phyloP scores from a whole-genome alignment of 2,329 filamentous ascomycete genomes.

The Aspergillus uvarum region DNA sequence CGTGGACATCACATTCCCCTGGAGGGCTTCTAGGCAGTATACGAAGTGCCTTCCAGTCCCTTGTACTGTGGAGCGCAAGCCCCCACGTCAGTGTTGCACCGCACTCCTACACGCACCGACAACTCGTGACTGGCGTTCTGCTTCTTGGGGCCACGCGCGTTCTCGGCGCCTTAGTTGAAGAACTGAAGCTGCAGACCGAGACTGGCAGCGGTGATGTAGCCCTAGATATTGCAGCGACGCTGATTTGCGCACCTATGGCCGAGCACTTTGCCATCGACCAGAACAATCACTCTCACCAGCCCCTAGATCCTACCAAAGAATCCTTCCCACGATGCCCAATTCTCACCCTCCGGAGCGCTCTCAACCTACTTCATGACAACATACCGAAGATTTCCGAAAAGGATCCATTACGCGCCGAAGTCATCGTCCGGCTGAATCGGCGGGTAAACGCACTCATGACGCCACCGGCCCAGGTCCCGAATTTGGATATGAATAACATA shows the following conservation, averaged over 20 bases:
- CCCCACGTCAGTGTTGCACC: constrained; percentile 54
- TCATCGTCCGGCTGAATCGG: constrained; percentile 47
- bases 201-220: constrained; percentile 42
- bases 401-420: constrained; percentile 45
- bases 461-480: constrained; percentile 40
- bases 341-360: constrained; percentile 44
- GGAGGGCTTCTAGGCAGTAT: constrained; percentile 51
- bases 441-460: constrained; percentile 44
- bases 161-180: constrained; percentile 40
- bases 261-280: constrained; percentile 43
- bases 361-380: constrained; percentile 39
- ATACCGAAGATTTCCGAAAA: constrained; percentile 44
- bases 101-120: constrained; percentile 56
- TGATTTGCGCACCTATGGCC: constrained; percentile 43
- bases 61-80: constrained; percentile 54
- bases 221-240: constrained; percentile 45
- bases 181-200: constrained; percentile 44
- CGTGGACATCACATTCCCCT: constrained; percentile 50
- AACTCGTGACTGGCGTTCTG: constrained; percentile 46
- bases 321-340: constrained; percentile 33
- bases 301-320: constrained; percentile 35
- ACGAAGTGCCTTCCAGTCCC: constrained; percentile 51
- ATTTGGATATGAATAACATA: constrained; percentile 44
- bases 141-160: constrained; percentile 44
- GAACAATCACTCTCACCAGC: constrained; percentile 30